These are phyloP conservation scores for Hura crepitans DNA, from an alignment of 441 rosid species.

Conservation along the genomic window DNA sequence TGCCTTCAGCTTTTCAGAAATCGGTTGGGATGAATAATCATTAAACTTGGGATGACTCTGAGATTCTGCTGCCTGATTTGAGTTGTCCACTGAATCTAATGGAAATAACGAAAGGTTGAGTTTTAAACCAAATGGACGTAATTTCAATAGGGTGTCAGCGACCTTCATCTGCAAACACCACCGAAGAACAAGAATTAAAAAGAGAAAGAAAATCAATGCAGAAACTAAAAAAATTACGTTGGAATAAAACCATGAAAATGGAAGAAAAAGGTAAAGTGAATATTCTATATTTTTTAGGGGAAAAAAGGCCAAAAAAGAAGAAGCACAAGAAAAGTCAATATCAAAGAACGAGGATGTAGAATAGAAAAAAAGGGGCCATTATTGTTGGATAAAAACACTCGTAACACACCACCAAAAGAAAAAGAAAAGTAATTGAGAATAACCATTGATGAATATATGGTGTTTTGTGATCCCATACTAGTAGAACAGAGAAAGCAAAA, in stretches of 20 bases:
- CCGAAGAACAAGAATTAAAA: neutral
- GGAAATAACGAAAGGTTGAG: constrained; percentile 14
- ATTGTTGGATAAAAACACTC: neutral
- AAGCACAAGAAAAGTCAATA: neutral
- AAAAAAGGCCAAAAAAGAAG: neutral
- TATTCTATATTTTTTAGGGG: neutral
- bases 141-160: constrained; percentile 1
- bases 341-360: neutral
- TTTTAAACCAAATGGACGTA: constrained; percentile 24
- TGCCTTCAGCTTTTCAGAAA: constrained; percentile 41
- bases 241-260: no score
- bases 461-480: neutral
- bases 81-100: neutral
- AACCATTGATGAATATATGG: neutral
- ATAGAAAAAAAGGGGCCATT: neutral
- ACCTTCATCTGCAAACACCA: constrained; percentile 14
- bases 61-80: neutral
- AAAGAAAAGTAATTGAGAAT: constrained; percentile 4
- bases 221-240: no score
- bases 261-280: no score
- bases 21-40: constrained; percentile 9
- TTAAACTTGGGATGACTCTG: neutral
- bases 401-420: constrained; percentile 7
- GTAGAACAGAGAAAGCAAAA: neutral
- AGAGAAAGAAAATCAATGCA: neutral